phyloP scores from a whole-genome alignment of 176 grass and related monocot genomes.

The Carex parvula region DNA sequence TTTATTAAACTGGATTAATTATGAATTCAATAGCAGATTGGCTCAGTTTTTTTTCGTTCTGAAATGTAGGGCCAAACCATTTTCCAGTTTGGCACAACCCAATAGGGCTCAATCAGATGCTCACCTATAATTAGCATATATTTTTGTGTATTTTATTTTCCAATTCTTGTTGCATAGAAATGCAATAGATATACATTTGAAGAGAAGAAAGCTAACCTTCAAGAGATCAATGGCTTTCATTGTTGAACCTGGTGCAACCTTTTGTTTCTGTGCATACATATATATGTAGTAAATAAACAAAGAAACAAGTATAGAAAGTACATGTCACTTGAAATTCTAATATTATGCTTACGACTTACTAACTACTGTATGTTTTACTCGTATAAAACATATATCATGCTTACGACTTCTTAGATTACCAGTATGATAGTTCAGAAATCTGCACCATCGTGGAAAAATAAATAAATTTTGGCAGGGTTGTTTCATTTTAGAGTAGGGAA shows the following conservation, averaged over 20 bases:
- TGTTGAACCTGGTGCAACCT: slow-evolving; percentile 42
- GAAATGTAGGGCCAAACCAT: not conserved
- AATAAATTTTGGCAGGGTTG: not conserved
- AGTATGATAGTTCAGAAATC: not conserved
- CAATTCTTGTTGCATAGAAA: not conserved
- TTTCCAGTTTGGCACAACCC: not conserved
- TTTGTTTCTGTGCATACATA: slow-evolving; percentile 68
- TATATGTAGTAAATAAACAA: slow-evolving; percentile 14
- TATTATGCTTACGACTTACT: not conserved
- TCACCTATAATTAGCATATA: not conserved
- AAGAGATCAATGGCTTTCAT: slow-evolving; percentile 66
- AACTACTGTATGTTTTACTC: not conserved
- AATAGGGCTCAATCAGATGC: not conserved
- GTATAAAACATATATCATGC: not conserved
- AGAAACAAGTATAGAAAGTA: not conserved
- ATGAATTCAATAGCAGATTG: not conserved
- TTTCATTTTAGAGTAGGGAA: not conserved
- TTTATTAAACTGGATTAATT: not conserved
- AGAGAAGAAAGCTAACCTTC: slow-evolving; percentile 43
- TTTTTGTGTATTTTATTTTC: not conserved
- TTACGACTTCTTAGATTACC: not conserved
- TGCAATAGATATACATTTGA: not conserved
- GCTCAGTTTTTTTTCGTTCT: not conserved
- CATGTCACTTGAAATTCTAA: not conserved
- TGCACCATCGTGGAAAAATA: not conserved